Evolutionary conservation across 768 basidiomycete genomes (phyloP), one percentile per base, ranked within the genome.

Genomic region (Boletus sp.): DNA sequence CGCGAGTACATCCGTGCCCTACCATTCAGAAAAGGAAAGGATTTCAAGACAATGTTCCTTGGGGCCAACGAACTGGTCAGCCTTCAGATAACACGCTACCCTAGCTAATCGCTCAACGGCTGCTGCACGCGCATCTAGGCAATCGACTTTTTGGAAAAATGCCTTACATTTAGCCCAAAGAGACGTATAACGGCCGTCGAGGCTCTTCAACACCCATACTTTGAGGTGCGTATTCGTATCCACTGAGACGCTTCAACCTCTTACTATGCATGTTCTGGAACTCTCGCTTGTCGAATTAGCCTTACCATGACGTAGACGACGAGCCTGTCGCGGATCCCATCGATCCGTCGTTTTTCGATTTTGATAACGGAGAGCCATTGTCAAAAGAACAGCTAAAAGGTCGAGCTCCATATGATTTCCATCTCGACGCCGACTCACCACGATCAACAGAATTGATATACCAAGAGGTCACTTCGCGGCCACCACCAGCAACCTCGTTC

Each of bases 1-100:
- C 81, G 93, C 51, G 93, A 94, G 67, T 94, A 94, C 65, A 88
- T 95, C 55, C 86, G 94, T 2, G 90, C 93, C 0, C 76, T 96
- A 15, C 92, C 92, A 0, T 94, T 96, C 74, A 78, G 92, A 49
- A 90, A 87, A 76, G 87, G 87, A 67, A 86, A 81, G 67, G 81
- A 84, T 45, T 89, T 96, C 62, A 69, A 75, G 40, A 70, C 78
- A 20, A 76, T 94, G 51, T 94, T 91, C 67, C 86, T 87, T 0
- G 84, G 84, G 48, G 90, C 92, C 7, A 89, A 87, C 63, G 84
- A 80, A 44, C 67, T 85, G 67, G 87, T 83, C 59, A 71, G 72
- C 15, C 7, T 24, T 47, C 4, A 15, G 24, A 49, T 17, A 3
- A 30, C 2, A 9, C 20, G 9, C 4, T 3, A 5, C 5, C 11